Evolutionary conservation across 2,329 filamentous ascomycete species (phyloP).

Genomic region (Pseudogymnoascus verrucosus): DNA sequence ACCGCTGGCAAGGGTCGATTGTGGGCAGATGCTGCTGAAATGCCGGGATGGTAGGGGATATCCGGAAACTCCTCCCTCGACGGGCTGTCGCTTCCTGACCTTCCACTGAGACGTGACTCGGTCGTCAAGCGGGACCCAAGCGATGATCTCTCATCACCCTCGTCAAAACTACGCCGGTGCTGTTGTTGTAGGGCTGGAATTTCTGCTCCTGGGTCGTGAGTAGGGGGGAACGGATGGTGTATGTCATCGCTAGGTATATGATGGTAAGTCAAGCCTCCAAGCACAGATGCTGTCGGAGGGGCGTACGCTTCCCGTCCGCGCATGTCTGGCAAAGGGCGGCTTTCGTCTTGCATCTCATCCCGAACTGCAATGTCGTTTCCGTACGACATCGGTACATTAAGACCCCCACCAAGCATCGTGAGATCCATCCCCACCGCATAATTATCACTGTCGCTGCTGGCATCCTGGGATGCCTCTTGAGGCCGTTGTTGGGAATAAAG

Average conservation of each 20-base stretch:
- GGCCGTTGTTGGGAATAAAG: constrained; percentile 41
- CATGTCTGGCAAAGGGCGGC: constrained; percentile 40
- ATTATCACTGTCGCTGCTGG: constrained; percentile 59
- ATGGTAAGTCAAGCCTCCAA: constrained; percentile 30
- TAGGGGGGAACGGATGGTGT: constrained; percentile 46
- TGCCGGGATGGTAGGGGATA: constrained; percentile 87
- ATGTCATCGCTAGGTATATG: constrained; percentile 40
- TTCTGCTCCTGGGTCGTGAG: constrained; percentile 51
- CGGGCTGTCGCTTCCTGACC: constrained; percentile 54
- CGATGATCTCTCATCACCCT: constrained; percentile 71
- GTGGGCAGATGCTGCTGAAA: constrained; percentile 51
- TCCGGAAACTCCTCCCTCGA: constrained; percentile 71
- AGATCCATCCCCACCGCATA: constrained; percentile 61
- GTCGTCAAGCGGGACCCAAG: constrained; percentile 45
- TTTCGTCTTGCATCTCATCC: constrained; percentile 35
- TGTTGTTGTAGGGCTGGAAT: constrained; percentile 66
- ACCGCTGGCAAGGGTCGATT: constrained; percentile 57
- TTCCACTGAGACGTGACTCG: constrained; percentile 33
- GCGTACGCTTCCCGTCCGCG: constrained; percentile 24
- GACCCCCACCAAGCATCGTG: constrained; percentile 66
- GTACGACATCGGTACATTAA: constrained; percentile 52
- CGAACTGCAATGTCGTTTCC: constrained; percentile 36
- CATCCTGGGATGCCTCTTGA: constrained; percentile 27
- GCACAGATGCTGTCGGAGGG: constrained; percentile 20
- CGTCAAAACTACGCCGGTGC: constrained; percentile 79